Evolutionary conservation across 306 rosid genomes (phyloP).

Genomic region (Astragalus glycyphyllos): DNA sequence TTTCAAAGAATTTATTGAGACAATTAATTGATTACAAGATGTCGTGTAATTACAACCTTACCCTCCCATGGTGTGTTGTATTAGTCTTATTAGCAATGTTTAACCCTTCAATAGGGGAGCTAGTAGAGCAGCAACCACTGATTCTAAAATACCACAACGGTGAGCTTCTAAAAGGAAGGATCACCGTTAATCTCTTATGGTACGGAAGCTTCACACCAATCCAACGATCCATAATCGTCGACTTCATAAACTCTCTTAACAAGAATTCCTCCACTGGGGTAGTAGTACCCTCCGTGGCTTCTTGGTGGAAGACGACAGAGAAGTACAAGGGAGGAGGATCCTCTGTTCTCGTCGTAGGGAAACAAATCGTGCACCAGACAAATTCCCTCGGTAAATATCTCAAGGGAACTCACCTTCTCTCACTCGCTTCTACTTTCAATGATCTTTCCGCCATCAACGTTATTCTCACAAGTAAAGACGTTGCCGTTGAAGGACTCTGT

Average conservation of each 20-base stretch:
- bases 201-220: conserved; percentile 69
- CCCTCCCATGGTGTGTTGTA: conserved; percentile 37
- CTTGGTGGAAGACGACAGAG: conserved; percentile 86
- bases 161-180: conserved; percentile 63
- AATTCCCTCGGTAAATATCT: conserved; percentile 72
- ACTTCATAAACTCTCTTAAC: conserved; percentile 66
- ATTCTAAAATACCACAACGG: conserved; percentile 81
- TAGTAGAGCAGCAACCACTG: conserved; percentile 62
- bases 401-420: conserved; percentile 43
- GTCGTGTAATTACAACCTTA: conserved; percentile 39
- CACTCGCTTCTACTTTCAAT: conserved; percentile 52
- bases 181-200: conserved; percentile 82
- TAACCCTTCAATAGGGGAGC: conserved; percentile 42
- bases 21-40: background rate
- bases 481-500: conserved; percentile 73
- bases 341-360: conserved; percentile 63
- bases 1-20: background rate
- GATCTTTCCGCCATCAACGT: conserved; percentile 55
- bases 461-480: conserved; percentile 69
- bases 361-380: conserved; percentile 56
- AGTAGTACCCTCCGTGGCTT: conserved; percentile 54
- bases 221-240: conserved; percentile 74
- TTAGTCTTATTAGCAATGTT: background rate
- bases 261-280: background rate
- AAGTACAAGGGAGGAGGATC: conserved; percentile 67